These are phyloP conservation scores for Bolboschoenoplectus hybrid DNA, from an alignment of 202 grass and related monocot genomes.

Conservation along the genomic window DNA sequence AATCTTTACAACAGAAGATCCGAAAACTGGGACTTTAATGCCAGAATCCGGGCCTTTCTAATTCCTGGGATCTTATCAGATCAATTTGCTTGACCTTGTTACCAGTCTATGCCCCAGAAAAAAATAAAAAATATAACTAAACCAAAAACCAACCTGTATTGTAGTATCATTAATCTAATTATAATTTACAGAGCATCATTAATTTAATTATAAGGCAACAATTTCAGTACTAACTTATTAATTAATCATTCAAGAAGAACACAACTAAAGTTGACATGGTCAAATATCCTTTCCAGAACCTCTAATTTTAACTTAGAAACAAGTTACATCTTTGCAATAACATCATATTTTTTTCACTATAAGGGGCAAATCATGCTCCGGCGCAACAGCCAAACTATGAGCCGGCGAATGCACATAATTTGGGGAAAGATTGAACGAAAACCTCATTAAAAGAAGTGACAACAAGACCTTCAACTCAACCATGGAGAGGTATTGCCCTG, in stretches of 20 bases:
- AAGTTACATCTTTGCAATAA: background rate
- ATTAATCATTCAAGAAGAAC: background rate
- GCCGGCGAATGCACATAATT: conserved; percentile 53
- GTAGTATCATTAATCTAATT: too few species aligned
- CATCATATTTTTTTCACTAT: conserved; percentile 49
- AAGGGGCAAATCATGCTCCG: conserved; percentile 61
- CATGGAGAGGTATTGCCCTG: conserved; percentile 71
- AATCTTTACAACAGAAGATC: too few species aligned
- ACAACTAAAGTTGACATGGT: background rate
- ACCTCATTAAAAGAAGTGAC: conserved; percentile 48
- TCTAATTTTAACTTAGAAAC: background rate
- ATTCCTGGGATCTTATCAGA: too few species aligned
- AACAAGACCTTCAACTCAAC: conserved; percentile 67
- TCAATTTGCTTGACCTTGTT: too few species aligned
- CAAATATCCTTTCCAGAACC: background rate
- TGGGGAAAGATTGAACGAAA: conserved; percentile 48
- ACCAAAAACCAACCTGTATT: too few species aligned
- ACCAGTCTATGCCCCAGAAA: too few species aligned
- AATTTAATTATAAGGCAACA: too few species aligned
- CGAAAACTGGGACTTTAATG: background rate
- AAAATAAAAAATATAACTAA: too few species aligned
- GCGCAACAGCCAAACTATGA: conserved; percentile 58
- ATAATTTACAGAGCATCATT: too few species aligned
- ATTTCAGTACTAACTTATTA: background rate
- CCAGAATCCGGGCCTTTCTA: background rate